Evolutionary conservation across 2,329 filamentous ascomycete species (phyloP).

Genomic region (Penicillium digitatum): DNA sequence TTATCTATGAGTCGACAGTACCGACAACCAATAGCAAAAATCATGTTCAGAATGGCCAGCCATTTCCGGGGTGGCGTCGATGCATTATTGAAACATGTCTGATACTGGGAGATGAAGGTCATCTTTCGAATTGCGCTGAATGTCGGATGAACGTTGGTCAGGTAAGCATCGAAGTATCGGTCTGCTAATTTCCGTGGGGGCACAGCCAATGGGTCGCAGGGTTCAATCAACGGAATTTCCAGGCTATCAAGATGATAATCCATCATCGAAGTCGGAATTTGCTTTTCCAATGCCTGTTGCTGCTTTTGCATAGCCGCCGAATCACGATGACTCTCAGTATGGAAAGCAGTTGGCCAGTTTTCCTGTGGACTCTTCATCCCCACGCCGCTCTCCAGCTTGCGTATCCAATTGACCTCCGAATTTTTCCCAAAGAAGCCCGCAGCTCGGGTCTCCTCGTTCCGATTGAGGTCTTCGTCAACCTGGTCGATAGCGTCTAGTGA

Average conservation of each 20-base stretch:
- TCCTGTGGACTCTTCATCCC: constrained; percentile 17
- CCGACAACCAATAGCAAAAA: constrained; percentile 45
- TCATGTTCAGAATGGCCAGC: constrained; percentile 45
- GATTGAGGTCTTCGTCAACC: constrained; percentile 42
- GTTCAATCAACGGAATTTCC: constrained; percentile 32
- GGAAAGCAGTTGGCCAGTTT: not conserved
- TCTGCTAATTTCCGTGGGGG: constrained; percentile 38
- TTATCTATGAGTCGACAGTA: constrained; percentile 35
- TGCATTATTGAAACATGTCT: constrained; percentile 27
- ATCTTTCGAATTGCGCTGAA: constrained; percentile 41
- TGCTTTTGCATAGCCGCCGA: not conserved
- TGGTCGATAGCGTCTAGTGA: constrained; percentile 42
- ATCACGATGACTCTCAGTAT: not conserved
- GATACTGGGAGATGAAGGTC: constrained; percentile 40
- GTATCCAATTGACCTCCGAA: constrained; percentile 44
- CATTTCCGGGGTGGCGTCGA: constrained; percentile 34
- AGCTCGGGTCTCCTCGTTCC: constrained; percentile 33
- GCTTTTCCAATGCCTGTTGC: constrained; percentile 2
- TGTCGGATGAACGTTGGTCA: constrained; percentile 38
- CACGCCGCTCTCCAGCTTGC: constrained; percentile 33
- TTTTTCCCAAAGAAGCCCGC: constrained; percentile 44
- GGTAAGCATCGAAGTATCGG: constrained; percentile 38
- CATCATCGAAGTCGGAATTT: constrained; percentile 25
- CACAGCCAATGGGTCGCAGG: constrained; percentile 36
- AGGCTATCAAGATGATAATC: constrained; percentile 43